These are phyloP conservation scores for Scheffersomyces parashehatae DNA, from an alignment of 1,139 yeast species.

Conservation along the genomic window DNA sequence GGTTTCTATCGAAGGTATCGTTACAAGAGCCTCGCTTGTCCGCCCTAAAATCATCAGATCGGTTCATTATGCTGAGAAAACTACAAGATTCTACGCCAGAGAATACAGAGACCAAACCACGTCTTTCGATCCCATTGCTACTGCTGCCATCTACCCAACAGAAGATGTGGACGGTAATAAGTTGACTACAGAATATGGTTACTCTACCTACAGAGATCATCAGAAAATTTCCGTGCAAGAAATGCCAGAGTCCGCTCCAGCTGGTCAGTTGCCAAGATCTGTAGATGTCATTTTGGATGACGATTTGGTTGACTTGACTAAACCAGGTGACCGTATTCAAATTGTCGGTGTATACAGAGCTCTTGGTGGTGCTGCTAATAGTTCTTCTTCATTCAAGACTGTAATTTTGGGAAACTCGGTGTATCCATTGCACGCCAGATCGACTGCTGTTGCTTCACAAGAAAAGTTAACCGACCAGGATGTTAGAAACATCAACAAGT, in stretches of 20 bases:
- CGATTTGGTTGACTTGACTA: constrained; percentile 86
- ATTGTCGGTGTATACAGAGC: constrained; percentile 94
- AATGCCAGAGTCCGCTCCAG: constrained; percentile 98
- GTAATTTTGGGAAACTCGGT: constrained; percentile 85
- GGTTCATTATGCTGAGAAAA: constrained; percentile 88
- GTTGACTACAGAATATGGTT: constrained; percentile 88
- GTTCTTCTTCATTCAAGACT: constrained; percentile 72
- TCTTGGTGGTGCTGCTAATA: constrained; percentile 74
- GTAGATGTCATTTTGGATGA: constrained; percentile 90
- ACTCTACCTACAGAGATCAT: constrained; percentile 89
- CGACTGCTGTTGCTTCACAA: constrained; percentile 79
- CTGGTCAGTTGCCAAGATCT: constrained; percentile 95
- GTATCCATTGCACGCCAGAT: constrained; percentile 83
- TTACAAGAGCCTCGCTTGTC: constrained; percentile 88
- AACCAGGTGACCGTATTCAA: constrained; percentile 97
- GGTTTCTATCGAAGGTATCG: constrained; percentile 93
- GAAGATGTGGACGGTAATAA: constrained; percentile 92
- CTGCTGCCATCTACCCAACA: constrained; percentile 90
- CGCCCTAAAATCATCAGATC: constrained; percentile 91
- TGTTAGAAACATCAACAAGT: constrained; percentile 80
- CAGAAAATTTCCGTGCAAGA: constrained; percentile 94
- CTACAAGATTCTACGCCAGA: constrained; percentile 83
- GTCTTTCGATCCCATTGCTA: constrained; percentile 78
- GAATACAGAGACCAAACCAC: constrained; percentile 94
- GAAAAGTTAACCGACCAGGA: constrained; percentile 80